These are phyloP conservation scores for Thalassiosira mediterranea DNA, from an alignment of 352 stramenopile species.

Conservation along the genomic window DNA sequence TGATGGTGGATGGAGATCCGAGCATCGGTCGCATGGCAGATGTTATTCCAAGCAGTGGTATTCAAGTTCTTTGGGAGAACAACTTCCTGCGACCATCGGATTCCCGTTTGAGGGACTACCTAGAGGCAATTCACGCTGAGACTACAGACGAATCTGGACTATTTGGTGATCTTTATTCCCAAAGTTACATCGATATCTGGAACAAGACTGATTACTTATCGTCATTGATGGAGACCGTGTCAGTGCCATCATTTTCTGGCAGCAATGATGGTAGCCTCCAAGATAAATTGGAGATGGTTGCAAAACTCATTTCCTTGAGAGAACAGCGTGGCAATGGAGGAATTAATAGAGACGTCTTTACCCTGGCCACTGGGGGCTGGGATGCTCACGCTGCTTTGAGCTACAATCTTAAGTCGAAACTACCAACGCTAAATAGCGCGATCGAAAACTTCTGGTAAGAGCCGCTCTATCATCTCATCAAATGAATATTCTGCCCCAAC, in stretches of 20 bases:
- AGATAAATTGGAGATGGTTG: constrained; percentile 39
- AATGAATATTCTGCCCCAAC: background rate
- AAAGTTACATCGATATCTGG: constrained; percentile 26
- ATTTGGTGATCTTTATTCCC: constrained; percentile 40
- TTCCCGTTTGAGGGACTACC: constrained; percentile 1
- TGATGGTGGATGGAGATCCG: constrained; percentile 20
- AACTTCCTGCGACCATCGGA: constrained; percentile 10
- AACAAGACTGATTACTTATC: constrained; percentile 11
- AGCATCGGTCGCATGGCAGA: constrained; percentile 24
- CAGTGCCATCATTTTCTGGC: background rate
- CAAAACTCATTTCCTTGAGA: constrained; percentile 53
- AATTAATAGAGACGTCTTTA: constrained; percentile 65
- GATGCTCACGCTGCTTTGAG: constrained; percentile 69
- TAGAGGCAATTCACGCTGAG: constrained; percentile 21
- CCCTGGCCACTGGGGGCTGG: constrained; percentile 39
- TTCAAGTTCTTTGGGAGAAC: constrained; percentile 3
- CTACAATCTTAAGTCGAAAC: constrained; percentile 6
- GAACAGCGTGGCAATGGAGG: constrained; percentile 36
- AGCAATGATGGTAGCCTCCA: constrained; percentile 3
- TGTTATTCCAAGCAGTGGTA: background rate
- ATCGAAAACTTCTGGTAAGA: constrained; percentile 61
- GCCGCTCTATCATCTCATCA: background rate
- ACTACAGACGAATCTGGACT: constrained; percentile 14
- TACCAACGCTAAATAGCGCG: constrained; percentile 48
- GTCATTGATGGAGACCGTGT: background rate